Conservation (phyloP, 768 basidiomycete genomes). For the Neoboletus subvelutipes region DNA sequence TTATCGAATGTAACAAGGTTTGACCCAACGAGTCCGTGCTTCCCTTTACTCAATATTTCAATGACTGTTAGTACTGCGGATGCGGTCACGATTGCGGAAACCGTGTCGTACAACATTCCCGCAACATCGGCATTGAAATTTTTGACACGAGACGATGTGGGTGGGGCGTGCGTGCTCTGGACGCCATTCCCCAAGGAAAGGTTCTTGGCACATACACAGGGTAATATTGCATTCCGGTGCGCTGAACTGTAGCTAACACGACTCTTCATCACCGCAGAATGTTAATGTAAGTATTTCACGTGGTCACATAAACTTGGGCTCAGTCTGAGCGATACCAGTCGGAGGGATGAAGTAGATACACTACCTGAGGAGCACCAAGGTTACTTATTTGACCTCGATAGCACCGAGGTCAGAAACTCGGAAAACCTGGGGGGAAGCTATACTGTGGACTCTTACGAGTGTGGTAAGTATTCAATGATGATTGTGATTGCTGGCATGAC, state of each 20-base stretch:
- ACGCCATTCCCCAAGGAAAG: slow-evolving; percentile 47
- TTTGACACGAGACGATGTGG: slow-evolving; percentile 61
- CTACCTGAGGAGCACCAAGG: slow-evolving; percentile 38
- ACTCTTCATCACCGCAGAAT: slow-evolving; percentile 32
- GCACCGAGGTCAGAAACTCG: slow-evolving; percentile 43
- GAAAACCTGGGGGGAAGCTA: slow-evolving; percentile 38
- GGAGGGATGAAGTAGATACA: slow-evolving; percentile 41
- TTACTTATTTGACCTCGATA: slow-evolving; percentile 67
- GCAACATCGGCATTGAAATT: slow-evolving; percentile 58
- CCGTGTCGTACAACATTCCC: slow-evolving; percentile 59
- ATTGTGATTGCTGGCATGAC: neutral
- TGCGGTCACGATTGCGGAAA: slow-evolving; percentile 52
- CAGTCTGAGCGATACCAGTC: slow-evolving; percentile 30
- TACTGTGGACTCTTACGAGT: slow-evolving; percentile 54
- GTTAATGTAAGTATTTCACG: slow-evolving; percentile 41
- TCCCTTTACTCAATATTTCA: neutral
- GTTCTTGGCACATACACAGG: slow-evolving; percentile 71
- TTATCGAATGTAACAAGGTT: slow-evolving; percentile 69
- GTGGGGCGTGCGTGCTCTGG: slow-evolving; percentile 61
- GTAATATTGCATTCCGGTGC: slow-evolving; percentile 36
- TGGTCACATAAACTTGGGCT: neutral
- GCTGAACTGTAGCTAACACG: slow-evolving; percentile 3
- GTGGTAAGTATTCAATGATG: slow-evolving; percentile 40
- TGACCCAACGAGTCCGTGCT: slow-evolving; percentile 1
- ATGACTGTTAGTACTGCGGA: slow-evolving; percentile 39